phyloP scores from a whole-genome alignment of 1,284 basidiomycete species.

The Macrocystidia cucumis region DNA sequence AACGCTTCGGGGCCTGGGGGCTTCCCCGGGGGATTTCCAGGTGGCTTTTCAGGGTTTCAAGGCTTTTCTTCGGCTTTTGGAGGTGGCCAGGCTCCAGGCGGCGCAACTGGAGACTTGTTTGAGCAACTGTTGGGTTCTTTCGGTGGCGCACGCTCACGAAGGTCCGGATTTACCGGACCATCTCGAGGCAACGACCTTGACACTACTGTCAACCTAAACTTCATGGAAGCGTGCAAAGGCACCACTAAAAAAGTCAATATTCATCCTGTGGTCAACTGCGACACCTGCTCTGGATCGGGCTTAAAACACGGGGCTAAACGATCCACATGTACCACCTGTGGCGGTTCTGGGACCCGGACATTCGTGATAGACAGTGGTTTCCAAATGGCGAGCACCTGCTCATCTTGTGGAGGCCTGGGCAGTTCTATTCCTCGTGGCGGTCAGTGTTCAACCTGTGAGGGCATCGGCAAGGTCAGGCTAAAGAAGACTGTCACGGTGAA shows the following conservation, averaged over 20 bases:
- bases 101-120: constrained; percentile 66
- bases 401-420: constrained; percentile 80
- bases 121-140: constrained; percentile 81
- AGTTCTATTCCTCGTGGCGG: constrained; percentile 73
- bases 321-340: constrained; percentile 74
- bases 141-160: constrained; percentile 36
- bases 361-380: constrained; percentile 94
- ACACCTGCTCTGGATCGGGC: constrained; percentile 81
- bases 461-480: constrained; percentile 83
- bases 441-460: constrained; percentile 78
- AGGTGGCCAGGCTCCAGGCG: constrained; percentile 41
- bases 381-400: constrained; percentile 95
- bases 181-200: constrained; percentile 84
- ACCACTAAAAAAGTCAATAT: constrained; percentile 73
- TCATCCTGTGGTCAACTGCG: constrained; percentile 81
- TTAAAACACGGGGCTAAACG: constrained; percentile 86
- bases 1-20: constrained; percentile 48
- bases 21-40: constrained; percentile 29
- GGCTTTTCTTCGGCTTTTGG: constrained; percentile 69
- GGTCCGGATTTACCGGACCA: constrained; percentile 40
- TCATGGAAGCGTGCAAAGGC: constrained; percentile 94
- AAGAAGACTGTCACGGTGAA: constrained; percentile 78
- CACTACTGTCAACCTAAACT: constrained; percentile 69
- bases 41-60: constrained; percentile 64
- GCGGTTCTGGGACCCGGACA: constrained; percentile 83